phyloP scores from a whole-genome alignment of 1,284 basidiomycete species.

The Mycocalia duriaeana region DNA sequence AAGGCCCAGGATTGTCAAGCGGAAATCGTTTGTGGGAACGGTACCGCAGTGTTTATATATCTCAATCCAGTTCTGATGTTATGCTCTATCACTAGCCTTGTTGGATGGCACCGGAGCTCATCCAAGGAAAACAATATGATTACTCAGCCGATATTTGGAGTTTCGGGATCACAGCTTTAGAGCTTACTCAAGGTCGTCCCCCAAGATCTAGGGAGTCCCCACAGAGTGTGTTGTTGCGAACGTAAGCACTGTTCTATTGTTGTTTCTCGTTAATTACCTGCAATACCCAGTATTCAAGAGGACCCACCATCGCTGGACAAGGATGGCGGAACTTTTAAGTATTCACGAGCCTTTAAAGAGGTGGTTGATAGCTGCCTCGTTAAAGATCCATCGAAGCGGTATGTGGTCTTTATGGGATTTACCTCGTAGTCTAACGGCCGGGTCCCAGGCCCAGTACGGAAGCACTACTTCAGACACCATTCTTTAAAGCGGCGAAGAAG shows the following conservation, averaged over 20 bases:
- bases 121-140: constrained; percentile 80
- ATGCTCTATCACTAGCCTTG: constrained; percentile 53
- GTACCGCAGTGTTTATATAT: constrained; percentile 33
- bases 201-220: constrained; percentile 76
- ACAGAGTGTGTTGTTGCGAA: constrained; percentile 72
- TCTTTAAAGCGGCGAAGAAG: constrained; percentile 77
- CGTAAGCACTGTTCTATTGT: constrained; percentile 33
- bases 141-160: constrained; percentile 88
- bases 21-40: constrained; percentile 88
- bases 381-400: constrained; percentile 78
- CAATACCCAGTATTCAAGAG: constrained; percentile 53
- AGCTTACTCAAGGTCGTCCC: constrained; percentile 79
- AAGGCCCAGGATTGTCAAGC: constrained; percentile 53
- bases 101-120: constrained; percentile 93
- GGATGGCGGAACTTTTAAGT: constrained; percentile 68
- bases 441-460: constrained; percentile 65
- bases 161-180: constrained; percentile 86
- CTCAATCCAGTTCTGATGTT: background rate
- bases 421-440: constrained; percentile 3
- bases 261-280: constrained; percentile 9
- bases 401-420: constrained; percentile 1
- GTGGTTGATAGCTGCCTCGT: constrained; percentile 76
- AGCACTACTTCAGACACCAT: constrained; percentile 73
- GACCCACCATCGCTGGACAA: constrained; percentile 72
- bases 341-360: constrained; percentile 79